Conservation (phyloP, 495 filamentous ascomycete species). For the Pseudevernia furfuracea region DNA sequence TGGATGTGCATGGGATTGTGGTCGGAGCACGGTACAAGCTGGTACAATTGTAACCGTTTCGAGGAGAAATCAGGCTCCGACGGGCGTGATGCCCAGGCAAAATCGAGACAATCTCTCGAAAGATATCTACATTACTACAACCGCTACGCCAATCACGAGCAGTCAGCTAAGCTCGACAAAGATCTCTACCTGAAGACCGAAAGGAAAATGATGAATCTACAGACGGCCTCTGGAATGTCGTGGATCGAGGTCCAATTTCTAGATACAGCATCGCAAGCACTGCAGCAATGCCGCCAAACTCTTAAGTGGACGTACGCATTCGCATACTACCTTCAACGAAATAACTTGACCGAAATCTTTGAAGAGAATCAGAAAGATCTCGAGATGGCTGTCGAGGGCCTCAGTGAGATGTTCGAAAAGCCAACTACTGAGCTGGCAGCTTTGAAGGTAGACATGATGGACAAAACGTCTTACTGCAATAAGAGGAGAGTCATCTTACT, state of each 20-base stretch:
- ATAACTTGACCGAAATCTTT: constrained; percentile 94
- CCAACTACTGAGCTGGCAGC: constrained; percentile 72
- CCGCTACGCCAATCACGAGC: constrained; percentile 96
- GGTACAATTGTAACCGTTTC: constrained; percentile 98
- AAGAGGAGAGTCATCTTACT: constrained; percentile 83
- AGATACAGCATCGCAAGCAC: constrained; percentile 80
- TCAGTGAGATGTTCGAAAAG: constrained; percentile 98
- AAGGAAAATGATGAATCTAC: constrained; percentile 96
- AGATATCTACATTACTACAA: constrained; percentile 98
- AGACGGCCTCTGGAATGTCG: constrained; percentile 86
- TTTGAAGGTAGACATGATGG: constrained; percentile 94
- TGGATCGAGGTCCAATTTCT: constrained; percentile 99
- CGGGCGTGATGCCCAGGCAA: constrained; percentile 82
- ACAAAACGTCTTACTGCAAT: constrained; percentile 94
- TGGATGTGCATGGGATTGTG: constrained; percentile 99
- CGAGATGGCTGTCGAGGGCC: constrained; percentile 89
- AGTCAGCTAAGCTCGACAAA: constrained; percentile 93
- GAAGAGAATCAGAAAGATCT: constrained; percentile 98
- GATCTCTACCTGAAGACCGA: constrained; percentile 94
- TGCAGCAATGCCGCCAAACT: constrained; percentile 93
- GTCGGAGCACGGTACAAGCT: constrained; percentile 98
- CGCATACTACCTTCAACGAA: constrained; percentile 88
- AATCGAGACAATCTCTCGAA: constrained; percentile 80
- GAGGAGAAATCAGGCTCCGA: constrained; percentile 92
- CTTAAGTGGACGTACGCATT: constrained; percentile 99